Percentiles rank a stretch among this genome's conserved stretches.
phyloP scores from a whole-genome alignment of 2,329 filamentous ascomycete genomes.

The Sclerotinia sclerotiorum region DNA sequence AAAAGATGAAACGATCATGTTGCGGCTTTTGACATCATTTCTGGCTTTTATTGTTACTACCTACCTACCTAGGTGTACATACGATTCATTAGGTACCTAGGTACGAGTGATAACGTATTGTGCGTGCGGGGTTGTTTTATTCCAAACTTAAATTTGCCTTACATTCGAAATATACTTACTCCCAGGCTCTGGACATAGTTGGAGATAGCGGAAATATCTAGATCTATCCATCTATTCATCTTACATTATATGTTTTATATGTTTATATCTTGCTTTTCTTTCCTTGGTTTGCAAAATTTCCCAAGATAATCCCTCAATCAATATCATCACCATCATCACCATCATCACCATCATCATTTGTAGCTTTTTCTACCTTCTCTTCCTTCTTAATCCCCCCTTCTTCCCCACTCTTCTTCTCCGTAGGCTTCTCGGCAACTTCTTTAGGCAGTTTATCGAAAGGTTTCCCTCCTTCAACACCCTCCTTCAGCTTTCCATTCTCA shows the following conservation, averaged over 20 bases:
- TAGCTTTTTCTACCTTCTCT: conserved; percentile 25
- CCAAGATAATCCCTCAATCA: not conserved
- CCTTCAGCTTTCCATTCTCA: conserved; percentile 56
- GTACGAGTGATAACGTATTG: not conserved
- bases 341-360: conserved; percentile 4
- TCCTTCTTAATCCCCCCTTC: conserved; percentile 19
- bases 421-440: conserved; percentile 26
- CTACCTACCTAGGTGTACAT: too few relatives aligned
- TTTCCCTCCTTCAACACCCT: conserved; percentile 38
- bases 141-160: not conserved
- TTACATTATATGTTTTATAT: not conserved
- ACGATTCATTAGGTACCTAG: not conserved
- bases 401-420: conserved; percentile 27
- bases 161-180: not conserved
- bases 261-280: not conserved
- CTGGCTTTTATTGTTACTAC: not conserved
- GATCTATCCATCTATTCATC: not conserved
- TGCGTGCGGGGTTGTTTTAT: not conserved
- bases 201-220: not conserved
- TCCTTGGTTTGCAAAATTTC: not conserved
- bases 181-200: not conserved
- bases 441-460: conserved; percentile 31
- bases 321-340: conserved; percentile 13
- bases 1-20: not conserved
- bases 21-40: not conserved